A percentile compares a stretch with the other conserved stretches of the same genome.
Evolutionary conservation across 495 filamentous ascomycete genomes (phyloP).

Genomic region (Polyplosphaeria fusca): DNA sequence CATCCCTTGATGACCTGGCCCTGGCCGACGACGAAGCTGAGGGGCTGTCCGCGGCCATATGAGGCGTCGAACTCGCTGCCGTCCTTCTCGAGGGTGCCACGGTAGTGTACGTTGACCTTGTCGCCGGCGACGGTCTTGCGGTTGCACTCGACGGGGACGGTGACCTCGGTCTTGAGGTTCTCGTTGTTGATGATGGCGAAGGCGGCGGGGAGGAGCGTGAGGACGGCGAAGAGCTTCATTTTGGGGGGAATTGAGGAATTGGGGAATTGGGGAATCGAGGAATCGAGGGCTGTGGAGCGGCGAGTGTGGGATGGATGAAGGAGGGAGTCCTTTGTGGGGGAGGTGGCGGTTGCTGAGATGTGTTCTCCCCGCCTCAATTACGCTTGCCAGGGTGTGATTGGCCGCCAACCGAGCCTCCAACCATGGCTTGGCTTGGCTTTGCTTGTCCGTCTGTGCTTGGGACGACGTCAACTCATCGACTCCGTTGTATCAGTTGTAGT

Average conservation of each 20-base stretch:
- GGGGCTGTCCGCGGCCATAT: slow-evolving; percentile 46
- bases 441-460: no score
- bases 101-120: slow-evolving; percentile 47
- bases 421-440: no score
- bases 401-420: no score
- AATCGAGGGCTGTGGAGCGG: neutral
- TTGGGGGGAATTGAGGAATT: neutral
- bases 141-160: slow-evolving; percentile 37
- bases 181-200: slow-evolving; percentile 26
- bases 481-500: no score
- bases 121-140: slow-evolving; percentile 43
- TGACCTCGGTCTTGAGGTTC: slow-evolving; percentile 44
- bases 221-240: slow-evolving; percentile 33
- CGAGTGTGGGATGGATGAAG: neutral
- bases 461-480: no score
- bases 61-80: slow-evolving; percentile 46
- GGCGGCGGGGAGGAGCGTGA: slow-evolving; percentile 30
- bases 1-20: slow-evolving; percentile 50
- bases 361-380: no score
- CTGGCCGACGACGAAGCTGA: slow-evolving; percentile 44
- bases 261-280: neutral
- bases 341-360: no score
- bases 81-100: slow-evolving; percentile 44
- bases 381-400: no score
- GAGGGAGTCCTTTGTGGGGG: no score